Evolutionary conservation across 495 filamentous ascomycete genomes (phyloP), one percentile per base, ranked within the genome.

Genomic region (Aspergillus haitiensis): DNA sequence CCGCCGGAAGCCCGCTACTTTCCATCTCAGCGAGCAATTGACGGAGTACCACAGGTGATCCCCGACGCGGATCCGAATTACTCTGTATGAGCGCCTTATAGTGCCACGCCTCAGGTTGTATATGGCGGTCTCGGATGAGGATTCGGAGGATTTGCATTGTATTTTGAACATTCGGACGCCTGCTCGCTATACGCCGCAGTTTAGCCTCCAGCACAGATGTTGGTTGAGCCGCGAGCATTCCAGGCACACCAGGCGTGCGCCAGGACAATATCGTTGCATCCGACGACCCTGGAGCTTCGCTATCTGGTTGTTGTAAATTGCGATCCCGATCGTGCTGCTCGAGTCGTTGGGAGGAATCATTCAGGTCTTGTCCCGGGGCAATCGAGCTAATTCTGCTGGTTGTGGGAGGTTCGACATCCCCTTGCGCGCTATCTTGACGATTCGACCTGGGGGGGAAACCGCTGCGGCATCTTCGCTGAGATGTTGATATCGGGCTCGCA

Each of bases 71-170:
- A 70, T 86, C 81, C 21, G 84, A 76, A 70, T 94, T 91, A 12
- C 86, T 86, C 12, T 83, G 75, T 47, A 96, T 84, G 35, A 97
- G 74, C 0, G 85, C 82, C 60, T 86, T 82, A 70, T 93, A 97
- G 52, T 96, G 79, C 21, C 81, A 74, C 16, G 77, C 65, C 64
- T 84, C 86, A 15, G 91, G 91, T 58, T 66, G 70, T 70, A 92
- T 83, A 55, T 81, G 71, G 34, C 85, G 82, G 34, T 81, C 79
- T 33, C 76, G 72, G 51, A 96, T 74, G 18, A 96, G 74, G 7
- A 61, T 52, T 13, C 67, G 63, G 27, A 80, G 46, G 12, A 75
- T 67, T 21, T 70, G 64, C 45, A 65, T 71, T 49, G 69, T 64
- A 33, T 56, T 64, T 1, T 52, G 37, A 32, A 78, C 65, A 7